phyloP scores from a whole-genome alignment of 2,329 filamentous ascomycete genomes.

The Penicillium olsonii region DNA sequence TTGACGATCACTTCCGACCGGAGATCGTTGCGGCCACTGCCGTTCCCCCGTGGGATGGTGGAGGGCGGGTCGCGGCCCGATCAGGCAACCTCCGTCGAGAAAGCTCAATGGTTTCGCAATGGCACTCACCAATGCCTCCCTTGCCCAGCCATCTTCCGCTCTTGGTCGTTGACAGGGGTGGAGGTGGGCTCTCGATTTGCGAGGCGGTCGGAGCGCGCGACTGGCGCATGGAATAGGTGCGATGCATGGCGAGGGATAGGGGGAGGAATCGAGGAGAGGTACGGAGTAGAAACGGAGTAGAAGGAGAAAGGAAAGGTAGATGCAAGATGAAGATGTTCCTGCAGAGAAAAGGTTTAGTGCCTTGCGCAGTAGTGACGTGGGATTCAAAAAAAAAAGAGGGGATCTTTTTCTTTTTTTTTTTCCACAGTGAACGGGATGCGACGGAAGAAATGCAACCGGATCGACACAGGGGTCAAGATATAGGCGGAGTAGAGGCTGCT shows the following conservation, averaged over 20 bases:
- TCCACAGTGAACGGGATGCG: neutral
- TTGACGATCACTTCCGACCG: neutral
- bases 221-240: conserved; percentile 98
- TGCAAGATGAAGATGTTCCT: conserved; percentile 13
- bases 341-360: conserved; percentile 11
- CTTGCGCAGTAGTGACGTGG: conserved; percentile 41
- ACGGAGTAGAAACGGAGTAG: neutral
- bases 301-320: neutral
- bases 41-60: neutral
- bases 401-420: neutral
- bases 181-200: conserved; percentile 86
- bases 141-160: conserved; percentile 84
- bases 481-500: neutral
- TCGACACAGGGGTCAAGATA: conserved; percentile 6
- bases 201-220: conserved; percentile 93
- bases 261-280: too few species aligned
- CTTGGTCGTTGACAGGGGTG: conserved; percentile 89
- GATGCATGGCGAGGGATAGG: conserved; percentile 69
- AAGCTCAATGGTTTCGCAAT: conserved; percentile 21
- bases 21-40: neutral
- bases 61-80: conserved; percentile 11
- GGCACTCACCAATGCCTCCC: conserved; percentile 76
- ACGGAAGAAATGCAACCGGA: conserved; percentile 20
- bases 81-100: conserved; percentile 8
- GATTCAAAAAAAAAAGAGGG: conserved; percentile 12